Evolutionary conservation across 805 yeast species (phyloP).

Genomic region (Clavispora santaluciae): DNA sequence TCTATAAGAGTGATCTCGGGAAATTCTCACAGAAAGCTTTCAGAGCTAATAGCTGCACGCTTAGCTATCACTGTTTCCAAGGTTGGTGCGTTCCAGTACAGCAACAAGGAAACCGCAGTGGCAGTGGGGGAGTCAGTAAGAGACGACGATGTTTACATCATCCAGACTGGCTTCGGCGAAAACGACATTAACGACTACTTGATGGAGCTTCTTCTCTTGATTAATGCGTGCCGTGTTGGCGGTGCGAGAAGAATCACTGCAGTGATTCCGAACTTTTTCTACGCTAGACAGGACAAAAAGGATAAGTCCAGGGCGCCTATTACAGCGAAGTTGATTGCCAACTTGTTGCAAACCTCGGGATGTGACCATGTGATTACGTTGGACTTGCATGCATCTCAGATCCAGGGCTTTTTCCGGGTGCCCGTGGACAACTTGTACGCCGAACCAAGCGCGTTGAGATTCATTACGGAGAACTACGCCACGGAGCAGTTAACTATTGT

Average conservation of each 20-base stretch:
- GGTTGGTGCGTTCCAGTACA: slow-evolving; percentile 77
- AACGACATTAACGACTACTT: slow-evolving; percentile 72
- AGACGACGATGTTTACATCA: slow-evolving; percentile 82
- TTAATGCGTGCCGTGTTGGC: slow-evolving; percentile 94
- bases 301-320: slow-evolving; percentile 96
- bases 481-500: slow-evolving; percentile 61
- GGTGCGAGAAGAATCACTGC: slow-evolving; percentile 93
- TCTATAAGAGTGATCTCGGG: slow-evolving; percentile 50
- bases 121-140: slow-evolving; percentile 81
- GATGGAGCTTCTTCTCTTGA: slow-evolving; percentile 83
- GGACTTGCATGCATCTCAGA: slow-evolving; percentile 97
- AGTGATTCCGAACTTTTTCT: slow-evolving; percentile 92
- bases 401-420: slow-evolving; percentile 92
- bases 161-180: slow-evolving; percentile 83
- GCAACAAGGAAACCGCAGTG: slow-evolving; percentile 86
- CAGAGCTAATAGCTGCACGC: slow-evolving; percentile 62
- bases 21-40: slow-evolving; percentile 81
- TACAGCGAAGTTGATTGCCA: slow-evolving; percentile 91
- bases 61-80: slow-evolving; percentile 67
- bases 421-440: slow-evolving; percentile 96
- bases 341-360: slow-evolving; percentile 88
- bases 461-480: slow-evolving; percentile 63
- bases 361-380: slow-evolving; percentile 93
- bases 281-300: slow-evolving; percentile 95
- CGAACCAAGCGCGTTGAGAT: slow-evolving; percentile 84